Base-by-base conservation (phyloP, 495 filamentous ascomycete species). In the Penicillium parvum region DNA sequence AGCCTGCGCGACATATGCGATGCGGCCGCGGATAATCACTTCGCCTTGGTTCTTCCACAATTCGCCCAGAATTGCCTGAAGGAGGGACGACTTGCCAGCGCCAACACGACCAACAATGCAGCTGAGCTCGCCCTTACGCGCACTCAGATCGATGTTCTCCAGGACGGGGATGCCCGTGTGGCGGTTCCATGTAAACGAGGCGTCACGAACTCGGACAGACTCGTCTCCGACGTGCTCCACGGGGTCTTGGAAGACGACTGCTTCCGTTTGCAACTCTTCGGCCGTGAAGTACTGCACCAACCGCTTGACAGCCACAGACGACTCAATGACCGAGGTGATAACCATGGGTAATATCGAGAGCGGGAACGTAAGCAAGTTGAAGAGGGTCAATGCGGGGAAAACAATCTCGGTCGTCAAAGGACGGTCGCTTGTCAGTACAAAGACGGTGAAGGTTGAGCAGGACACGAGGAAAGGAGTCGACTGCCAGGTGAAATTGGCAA, bases 401-500 rank as follows among this genome's bases (percentile, higher is more conserved):
- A 99, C 88, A 51, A 99, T 90, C 1, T 94, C 86, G 0, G 89
- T 96, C 12, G 88, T 92, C 58, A 99, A 64, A 19, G 94, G 91
- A 22, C 71, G 69, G 49, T 90, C 74, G 28, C 77, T 78, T 1
- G 86, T 94, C 38, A 92, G 71, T 32, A 96, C 94, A 54, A 92
- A 99, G 12, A 97, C 87, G 10, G 87, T 82, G 57, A 99, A 99
- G 7, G 92, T 97, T 7, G 87, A 89, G 69, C 91, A 97, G 10
- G 94, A 97, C 10, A 99, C 94, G 22, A 99, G 77, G 72, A 99
- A 99, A 7, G 94, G 94, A 7, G 94, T 97, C n/a, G 87, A 92
- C n/a, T 87, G 87, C 94, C 94, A 99, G 17, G 94, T 96, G 46
- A 99, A 99, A 55, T 95, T 97, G 20, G 94, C 88, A 63, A 96